A percentile compares a stretch with the other conserved stretches of the same genome.
Conservation (phyloP, 495 filamentous ascomycete genomes). For the Penicillium atrosanguineum region DNA sequence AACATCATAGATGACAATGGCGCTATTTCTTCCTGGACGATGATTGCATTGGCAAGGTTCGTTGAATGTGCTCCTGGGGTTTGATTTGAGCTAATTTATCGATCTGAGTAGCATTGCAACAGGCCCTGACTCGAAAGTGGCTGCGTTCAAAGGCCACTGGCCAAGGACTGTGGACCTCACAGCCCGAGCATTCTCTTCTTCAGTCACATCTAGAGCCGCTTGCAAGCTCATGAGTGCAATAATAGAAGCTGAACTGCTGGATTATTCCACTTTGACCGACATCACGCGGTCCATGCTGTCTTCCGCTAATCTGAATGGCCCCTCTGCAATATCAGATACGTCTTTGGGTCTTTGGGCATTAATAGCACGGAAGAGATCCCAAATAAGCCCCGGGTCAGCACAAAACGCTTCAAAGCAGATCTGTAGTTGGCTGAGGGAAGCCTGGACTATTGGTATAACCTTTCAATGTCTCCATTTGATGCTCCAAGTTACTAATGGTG, state of each 20-base stretch:
- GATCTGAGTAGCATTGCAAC: constrained; percentile 30
- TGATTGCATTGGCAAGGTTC: constrained; percentile 63
- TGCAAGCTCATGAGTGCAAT: constrained; percentile 72
- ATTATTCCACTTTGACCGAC: constrained; percentile 60
- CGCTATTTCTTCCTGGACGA: constrained; percentile 59
- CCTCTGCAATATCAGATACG: constrained; percentile 74
- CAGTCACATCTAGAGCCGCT: constrained; percentile 71
- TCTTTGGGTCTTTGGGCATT: constrained; percentile 70
- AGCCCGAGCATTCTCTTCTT: constrained; percentile 65
- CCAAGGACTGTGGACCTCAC: constrained; percentile 72
- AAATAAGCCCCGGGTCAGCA: constrained; percentile 58
- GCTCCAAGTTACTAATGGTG: constrained; percentile 12
- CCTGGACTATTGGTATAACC: constrained; percentile 71
- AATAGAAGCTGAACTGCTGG: constrained; percentile 58
- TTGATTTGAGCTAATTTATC: not conserved
- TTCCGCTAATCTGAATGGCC: constrained; percentile 77
- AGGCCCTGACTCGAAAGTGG: constrained; percentile 22
- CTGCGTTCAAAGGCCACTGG: constrained; percentile 53
- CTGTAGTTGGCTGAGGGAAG: constrained; percentile 73
- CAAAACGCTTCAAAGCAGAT: constrained; percentile 64
- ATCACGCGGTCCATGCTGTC: constrained; percentile 66
- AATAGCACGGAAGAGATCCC: constrained; percentile 52
- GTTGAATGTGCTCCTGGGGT: not conserved
- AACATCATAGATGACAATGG: constrained; percentile 57
- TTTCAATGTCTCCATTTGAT: not conserved